A percentile compares a stretch with the other conserved stretches of the same genome.
Conservation (phyloP, 2,329 filamentous ascomycete genomes). For the Apiospora hydei region DNA sequence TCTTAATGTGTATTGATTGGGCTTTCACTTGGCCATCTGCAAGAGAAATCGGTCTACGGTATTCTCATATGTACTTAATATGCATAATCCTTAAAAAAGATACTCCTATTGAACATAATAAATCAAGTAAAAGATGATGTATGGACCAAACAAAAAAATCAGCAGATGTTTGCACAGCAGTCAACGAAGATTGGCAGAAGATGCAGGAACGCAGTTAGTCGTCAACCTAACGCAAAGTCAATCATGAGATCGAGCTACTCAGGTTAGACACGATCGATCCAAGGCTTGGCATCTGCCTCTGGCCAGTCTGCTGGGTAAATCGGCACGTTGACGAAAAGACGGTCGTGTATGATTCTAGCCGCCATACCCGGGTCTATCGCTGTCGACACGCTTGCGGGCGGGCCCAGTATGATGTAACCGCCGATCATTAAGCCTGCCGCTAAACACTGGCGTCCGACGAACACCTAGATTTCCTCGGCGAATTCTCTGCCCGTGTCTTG, state of each 20-base stretch:
- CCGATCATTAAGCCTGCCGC: neutral
- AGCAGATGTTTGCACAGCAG: neutral
- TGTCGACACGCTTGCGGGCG: neutral
- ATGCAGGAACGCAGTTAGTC: neutral
- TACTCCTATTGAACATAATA: neutral
- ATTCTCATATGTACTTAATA: no score
- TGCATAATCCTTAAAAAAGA: neutral
- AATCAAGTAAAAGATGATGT: neutral
- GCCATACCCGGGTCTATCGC: neutral
- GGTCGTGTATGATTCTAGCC: neutral
- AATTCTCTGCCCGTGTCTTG: neutral
- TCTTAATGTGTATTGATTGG: neutral
- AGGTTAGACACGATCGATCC: neutral
- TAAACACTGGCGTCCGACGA: neutral
- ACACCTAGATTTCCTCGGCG: neutral
- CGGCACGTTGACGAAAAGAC: neutral
- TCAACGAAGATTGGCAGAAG: no score
- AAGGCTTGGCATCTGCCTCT: neutral
- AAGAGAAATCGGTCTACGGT: neutral
- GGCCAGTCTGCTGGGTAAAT: neutral
- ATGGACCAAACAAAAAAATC: neutral
- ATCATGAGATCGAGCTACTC: neutral
- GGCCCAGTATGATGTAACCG: conserved; percentile 17
- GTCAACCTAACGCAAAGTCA: neutral
- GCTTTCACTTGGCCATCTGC: neutral